Evolutionary conservation across 1,284 basidiomycete species (phyloP), one percentile per base, ranked within the genome.

Genomic region (Cerrena zonata): DNA sequence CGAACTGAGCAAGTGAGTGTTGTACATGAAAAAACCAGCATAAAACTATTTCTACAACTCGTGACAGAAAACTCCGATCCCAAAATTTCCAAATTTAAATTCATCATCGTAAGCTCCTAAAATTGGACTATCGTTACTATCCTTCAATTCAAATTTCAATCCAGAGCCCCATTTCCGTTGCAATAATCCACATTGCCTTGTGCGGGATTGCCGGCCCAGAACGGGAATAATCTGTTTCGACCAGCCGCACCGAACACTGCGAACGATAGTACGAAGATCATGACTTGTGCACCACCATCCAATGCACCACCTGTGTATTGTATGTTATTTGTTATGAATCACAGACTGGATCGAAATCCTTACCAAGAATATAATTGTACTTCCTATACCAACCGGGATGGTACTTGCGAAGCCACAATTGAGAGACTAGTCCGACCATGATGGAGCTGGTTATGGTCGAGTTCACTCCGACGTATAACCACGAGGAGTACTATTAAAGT

Each of bases 161-260:
- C 64, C 25, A 79, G 56, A 21, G 77, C 77, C 11, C 77, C 75
- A 58, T 80, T 80, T 18, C 78, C 78, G 53, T 80, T 80, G 55
- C 79, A 81, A 54, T 80, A 77, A 57, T 81, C 78, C 3, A 77
- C 72, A 52, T 80, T 80, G 12, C 78, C 78, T 24, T 57, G 57
- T 1, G 61, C 68, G 2, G 79, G 78, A 62, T 80, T 82, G 22
- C 79, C 79, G 4, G 72, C 74, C 79, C 79, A 82, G 68, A 57
- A 48, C 3, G 80, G 80, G 73, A 84, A 84, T 2, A 74, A 75
- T 47, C 65, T 67, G 45, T 68, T 60, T 15, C 59, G 62, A 7
- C 83, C 83, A 2, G 76, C 75, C 18, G 80, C 82, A 36, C 84
- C 83, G 58, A 82, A 84, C 26, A 86, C 82, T 7, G 82, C 81